Evolutionary conservation across 805 yeast genomes (phyloP), one percentile per base, ranked within the genome.

Genomic region (Candida vartiovaarae): DNA sequence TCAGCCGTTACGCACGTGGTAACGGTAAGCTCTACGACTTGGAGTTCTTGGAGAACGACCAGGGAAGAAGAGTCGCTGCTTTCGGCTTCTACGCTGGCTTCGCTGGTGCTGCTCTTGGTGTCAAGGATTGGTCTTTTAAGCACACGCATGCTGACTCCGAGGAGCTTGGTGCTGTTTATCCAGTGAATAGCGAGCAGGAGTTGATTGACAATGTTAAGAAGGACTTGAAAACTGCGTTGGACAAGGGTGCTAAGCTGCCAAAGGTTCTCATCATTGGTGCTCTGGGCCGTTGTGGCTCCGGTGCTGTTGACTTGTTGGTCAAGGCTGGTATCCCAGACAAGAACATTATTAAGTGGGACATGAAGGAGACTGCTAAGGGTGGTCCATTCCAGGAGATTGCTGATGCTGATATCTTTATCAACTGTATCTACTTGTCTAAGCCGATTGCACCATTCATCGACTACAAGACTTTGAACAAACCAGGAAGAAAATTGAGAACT

Each of bases 31-130:
- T 93, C 53, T 93, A 93, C 63, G 99, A 93, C 64, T 72, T 93
- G 53, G 99, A 93, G 70, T 93, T 93, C 62, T 72, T 93, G 63
- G 95, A 86, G 65, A 88, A 93, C 63, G 96, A 84, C 56, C 81
- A 78, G 60, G 98, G 98, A 32, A 85, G 99, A 74, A 85, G 99
- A 69, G 99, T 93, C 28, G 99, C 99, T 37, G 99, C 99, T 7
- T 93, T 93, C 63, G 99, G 99, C n/a, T 93, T 78, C 73, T 91
- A 91, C 65, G 99, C 99, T 37, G 99, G 99, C n/a, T 93, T 93
- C 64, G 99, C 98, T 6, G 99, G 99, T 59, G 99, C 99, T 32
- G 99, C 99, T 31, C 68, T 93, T 44, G 99, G 99, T 58, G 73
- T 91, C 41, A 78, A 78, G 64, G 95, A 89, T 66, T 93, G 98